Evolutionary conservation across 1,284 basidiomycete genomes (phyloP), one percentile per base, ranked within the genome.

Genomic region (Rhodotorula sp.): DNA sequence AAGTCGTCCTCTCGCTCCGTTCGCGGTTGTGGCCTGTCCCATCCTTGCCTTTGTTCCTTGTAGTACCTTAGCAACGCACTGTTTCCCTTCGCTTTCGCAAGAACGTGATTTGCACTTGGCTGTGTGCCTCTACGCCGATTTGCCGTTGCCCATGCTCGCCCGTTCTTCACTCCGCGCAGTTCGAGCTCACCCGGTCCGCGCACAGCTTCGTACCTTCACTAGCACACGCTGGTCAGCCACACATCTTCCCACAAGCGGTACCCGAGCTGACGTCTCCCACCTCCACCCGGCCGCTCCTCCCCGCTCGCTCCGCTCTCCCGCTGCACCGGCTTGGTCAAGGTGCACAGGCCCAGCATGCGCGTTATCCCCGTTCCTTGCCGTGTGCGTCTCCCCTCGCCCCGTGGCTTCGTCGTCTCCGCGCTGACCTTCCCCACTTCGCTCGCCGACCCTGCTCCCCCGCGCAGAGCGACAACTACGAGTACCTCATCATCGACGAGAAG

Each of bases 341-440:
- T 22, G 12, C 3, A 6, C 48, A 72, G 70, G 1, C 36, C 27
- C 61, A 66, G 4, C 29, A 76, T 76, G 75, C 60, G 46, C 21
- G 67, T 76, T 39, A 50, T 73, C 21, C 73, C 75, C 36, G 75
- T 76, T 0, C 73, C 71, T 32, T 76, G 75, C 48, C 69, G 75
- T 41, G 66, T 67, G 37, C 46, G 70, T 50, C 15, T 8, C n/a
- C 29, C 19, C 34, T 25, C n/a, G 2, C 25, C 5, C 9, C 9
- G 2, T 29, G 12, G 44, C 27, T 2, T 15, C 3, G 17, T 10
- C 37, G 9, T 3, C 2, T 21, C 2, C 22, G 6, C 1, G 29
- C 48, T 66, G 56, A 64, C 60, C 34, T 32, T 41, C 61, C 60
- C 61, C 51, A n/a, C 55, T 17, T 55, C 32, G 8, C 51, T 36